phyloP scores from a whole-genome alignment of 148 eudicot species.

The Nepenthes mirabilis region DNA sequence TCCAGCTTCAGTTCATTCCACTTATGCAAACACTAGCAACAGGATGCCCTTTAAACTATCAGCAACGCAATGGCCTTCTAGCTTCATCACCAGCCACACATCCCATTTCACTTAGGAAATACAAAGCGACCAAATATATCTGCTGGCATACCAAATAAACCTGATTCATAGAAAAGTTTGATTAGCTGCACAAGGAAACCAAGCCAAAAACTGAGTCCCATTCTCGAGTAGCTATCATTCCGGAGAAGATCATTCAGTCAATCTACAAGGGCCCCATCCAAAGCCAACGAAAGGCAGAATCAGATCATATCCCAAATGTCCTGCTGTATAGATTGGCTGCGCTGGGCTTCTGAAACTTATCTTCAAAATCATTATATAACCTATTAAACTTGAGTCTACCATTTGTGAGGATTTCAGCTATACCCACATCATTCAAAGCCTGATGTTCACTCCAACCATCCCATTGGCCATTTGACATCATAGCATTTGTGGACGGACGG shows the following conservation, averaged over 20 bases:
- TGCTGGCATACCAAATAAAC: background rate
- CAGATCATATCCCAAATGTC: conserved; percentile 37
- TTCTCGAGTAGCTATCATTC: background rate
- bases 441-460: conserved; percentile 51
- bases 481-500: conserved; percentile 46
- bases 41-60: background rate
- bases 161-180: background rate
- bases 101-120: background rate
- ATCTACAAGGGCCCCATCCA: conserved; percentile 1
- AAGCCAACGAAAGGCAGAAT: conserved; percentile 13
- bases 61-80: background rate
- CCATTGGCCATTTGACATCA: conserved; percentile 66
- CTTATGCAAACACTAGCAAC: background rate
- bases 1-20: background rate
- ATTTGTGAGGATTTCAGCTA: conserved; percentile 41
- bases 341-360: conserved; percentile 42
- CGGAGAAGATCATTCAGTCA: background rate
- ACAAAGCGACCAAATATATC: background rate
- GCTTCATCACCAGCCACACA: background rate
- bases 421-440: conserved; percentile 29
- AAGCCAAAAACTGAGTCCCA: background rate
- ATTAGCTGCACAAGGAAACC: background rate
- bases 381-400: conserved; percentile 38
- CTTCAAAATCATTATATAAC: conserved; percentile 33
- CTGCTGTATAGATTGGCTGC: conserved; percentile 44